phyloP scores from a whole-genome alignment of 2,329 filamentous ascomycete genomes.

The Elsinoe fawcettii region DNA sequence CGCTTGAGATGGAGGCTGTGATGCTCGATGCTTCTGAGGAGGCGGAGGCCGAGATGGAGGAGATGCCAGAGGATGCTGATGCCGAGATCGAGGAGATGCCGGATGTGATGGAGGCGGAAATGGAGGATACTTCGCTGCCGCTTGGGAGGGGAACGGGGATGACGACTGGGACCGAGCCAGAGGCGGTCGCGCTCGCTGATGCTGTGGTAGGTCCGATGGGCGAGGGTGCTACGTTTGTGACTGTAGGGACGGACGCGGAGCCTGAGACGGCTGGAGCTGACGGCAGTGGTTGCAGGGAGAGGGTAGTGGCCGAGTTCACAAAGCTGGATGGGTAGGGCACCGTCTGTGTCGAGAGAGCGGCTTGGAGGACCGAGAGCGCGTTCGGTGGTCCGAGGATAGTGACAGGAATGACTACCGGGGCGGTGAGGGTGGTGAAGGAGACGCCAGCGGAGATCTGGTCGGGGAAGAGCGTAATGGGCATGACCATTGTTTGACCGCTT shows the following conservation, averaged over 20 bases:
- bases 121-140: constrained; percentile 11
- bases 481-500: constrained; percentile 5
- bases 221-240: constrained; percentile 5
- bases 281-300: constrained; percentile 5
- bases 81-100: background rate
- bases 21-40: background rate
- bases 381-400: constrained; percentile 16
- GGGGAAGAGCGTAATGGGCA: background rate
- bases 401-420: constrained; percentile 19
- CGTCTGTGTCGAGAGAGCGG: constrained; percentile 16
- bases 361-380: constrained; percentile 18
- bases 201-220: constrained; percentile 14
- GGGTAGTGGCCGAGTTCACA: background rate
- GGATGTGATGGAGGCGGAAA: background rate
- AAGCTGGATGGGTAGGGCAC: constrained; percentile 14
- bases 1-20: constrained; percentile 12
- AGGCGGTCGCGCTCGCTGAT: background rate
- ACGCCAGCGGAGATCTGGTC: constrained; percentile 14
- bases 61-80: background rate
- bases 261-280: background rate
- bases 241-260: background rate
- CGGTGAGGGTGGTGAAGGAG: constrained; percentile 14
- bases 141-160: constrained; percentile 15
- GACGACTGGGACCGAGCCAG: constrained; percentile 4
- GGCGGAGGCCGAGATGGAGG: constrained; percentile 6